These are phyloP conservation scores for Rhizopus stolonifer DNA, from an alignment of 371 early-diverging fungal genomes.

Conservation along the genomic window DNA sequence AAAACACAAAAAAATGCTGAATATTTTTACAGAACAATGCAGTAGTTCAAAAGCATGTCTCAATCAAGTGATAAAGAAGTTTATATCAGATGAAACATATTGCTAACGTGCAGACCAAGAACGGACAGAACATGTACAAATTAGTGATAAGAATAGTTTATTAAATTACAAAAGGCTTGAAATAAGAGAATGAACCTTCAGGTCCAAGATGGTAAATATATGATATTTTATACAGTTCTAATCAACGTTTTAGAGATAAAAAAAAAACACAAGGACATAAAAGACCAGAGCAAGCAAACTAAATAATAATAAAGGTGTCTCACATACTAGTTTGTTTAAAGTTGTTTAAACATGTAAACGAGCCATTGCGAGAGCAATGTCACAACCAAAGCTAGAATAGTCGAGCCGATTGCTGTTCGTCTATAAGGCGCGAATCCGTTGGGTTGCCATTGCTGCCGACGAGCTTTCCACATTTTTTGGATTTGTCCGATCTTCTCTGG, in stretches of 20 bases:
- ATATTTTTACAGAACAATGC: no score
- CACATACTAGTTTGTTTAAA: neutral
- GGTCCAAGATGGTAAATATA: neutral
- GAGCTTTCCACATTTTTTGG: conserved; percentile 17
- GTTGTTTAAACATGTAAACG: conserved; percentile 6
- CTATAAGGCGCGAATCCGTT: conserved; percentile 26
- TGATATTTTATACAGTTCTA: neutral
- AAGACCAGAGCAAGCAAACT: neutral
- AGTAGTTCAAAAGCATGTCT: no score
- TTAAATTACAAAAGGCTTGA: neutral
- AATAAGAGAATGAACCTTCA: neutral
- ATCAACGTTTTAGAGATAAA: neutral
- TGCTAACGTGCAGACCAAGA: no score
- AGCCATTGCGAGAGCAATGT: conserved; percentile 11
- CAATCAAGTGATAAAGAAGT: no score
- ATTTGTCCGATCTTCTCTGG: conserved; percentile 14
- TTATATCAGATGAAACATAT: no score
- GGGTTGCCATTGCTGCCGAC: conserved; percentile 28
- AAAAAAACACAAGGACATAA: neutral
- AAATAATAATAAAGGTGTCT: no score
- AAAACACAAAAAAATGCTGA: no score
- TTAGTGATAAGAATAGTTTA: no score
- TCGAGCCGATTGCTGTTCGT: conserved; percentile 19
- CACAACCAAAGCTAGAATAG: conserved; percentile 8
- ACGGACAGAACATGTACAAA: no score